phyloP scores from a whole-genome alignment of 305 asterid species.

The Fraxinus baroniana region DNA sequence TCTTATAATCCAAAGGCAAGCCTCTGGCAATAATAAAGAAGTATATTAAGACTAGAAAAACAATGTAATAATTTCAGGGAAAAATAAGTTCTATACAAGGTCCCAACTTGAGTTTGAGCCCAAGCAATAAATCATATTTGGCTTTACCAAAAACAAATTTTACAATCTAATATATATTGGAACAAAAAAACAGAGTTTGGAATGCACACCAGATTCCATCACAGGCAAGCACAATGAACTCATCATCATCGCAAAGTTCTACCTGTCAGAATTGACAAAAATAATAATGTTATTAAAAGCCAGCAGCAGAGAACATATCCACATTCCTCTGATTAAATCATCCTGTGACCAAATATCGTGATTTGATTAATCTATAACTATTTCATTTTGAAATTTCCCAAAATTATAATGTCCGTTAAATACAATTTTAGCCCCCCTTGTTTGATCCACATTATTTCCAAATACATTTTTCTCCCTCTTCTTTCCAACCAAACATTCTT shows the following conservation, averaged over 20 bases:
- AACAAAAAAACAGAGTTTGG: constrained; percentile 13
- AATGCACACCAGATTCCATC: constrained; percentile 91
- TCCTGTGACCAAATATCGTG: background rate
- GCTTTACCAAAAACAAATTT: background rate
- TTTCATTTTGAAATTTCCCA: background rate
- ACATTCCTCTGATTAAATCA: background rate
- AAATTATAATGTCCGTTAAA: background rate
- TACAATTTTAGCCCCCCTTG: background rate
- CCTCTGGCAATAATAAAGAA: background rate
- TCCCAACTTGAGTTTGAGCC: background rate
- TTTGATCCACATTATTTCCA: background rate
- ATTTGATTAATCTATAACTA: background rate
- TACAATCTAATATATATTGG: background rate
- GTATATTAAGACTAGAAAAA: background rate
- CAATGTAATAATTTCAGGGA: background rate
- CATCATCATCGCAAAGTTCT: constrained; percentile 89
- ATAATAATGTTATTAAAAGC: constrained; percentile 9
- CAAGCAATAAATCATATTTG: background rate
- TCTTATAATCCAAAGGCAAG: background rate
- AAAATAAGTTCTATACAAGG: background rate
- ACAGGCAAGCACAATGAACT: constrained; percentile 93
- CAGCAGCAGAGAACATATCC: background rate
- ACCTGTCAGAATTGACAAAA: constrained; percentile 51
- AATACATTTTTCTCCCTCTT: too few relatives aligned
- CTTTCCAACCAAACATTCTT: background rate